Conservation (phyloP, 179 eudicot species). For the Camellia oleifera region DNA sequence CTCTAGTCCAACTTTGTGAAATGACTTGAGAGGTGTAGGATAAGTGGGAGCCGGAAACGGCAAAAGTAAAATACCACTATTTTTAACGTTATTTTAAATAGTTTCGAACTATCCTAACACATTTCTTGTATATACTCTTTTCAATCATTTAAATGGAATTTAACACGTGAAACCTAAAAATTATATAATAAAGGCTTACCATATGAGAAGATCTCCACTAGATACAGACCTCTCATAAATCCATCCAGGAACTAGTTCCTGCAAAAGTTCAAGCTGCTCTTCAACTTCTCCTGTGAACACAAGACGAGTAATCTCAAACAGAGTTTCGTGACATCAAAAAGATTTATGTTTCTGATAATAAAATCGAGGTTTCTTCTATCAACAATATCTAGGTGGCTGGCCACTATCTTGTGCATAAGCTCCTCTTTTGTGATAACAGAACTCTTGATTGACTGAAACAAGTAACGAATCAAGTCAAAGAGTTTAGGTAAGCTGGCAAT, state of each 20-base stretch:
- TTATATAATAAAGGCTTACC: slow-evolving; percentile 35
- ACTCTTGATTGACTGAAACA: slow-evolving; percentile 72
- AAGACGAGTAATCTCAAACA: not conserved
- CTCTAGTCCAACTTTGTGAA: no score
- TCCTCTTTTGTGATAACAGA: slow-evolving; percentile 71
- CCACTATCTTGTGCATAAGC: slow-evolving; percentile 55
- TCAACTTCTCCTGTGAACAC: slow-evolving; percentile 66
- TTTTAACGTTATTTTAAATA: not conserved
- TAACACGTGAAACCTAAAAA: not conserved
- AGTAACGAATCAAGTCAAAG: slow-evolving; percentile 59
- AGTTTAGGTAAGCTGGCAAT: slow-evolving; percentile 66
- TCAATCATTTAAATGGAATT: not conserved
- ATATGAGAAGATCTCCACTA: slow-evolving; percentile 64
- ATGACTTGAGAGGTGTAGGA: no score
- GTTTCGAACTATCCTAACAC: not conserved
- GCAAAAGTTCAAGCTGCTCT: slow-evolving; percentile 64
- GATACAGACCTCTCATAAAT: slow-evolving; percentile 47
- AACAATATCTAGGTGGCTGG: slow-evolving; percentile 49
- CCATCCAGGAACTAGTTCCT: slow-evolving; percentile 77
- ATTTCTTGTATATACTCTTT: not conserved
- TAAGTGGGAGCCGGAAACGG: no score
- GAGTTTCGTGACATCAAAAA: not conserved
- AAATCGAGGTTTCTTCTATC: slow-evolving; percentile 55
- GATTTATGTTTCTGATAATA: not conserved
- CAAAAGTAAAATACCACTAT: no score